Conservation (phyloP, 345 rosid genomes). For the Cardamine chenopodiifolia region DNA sequence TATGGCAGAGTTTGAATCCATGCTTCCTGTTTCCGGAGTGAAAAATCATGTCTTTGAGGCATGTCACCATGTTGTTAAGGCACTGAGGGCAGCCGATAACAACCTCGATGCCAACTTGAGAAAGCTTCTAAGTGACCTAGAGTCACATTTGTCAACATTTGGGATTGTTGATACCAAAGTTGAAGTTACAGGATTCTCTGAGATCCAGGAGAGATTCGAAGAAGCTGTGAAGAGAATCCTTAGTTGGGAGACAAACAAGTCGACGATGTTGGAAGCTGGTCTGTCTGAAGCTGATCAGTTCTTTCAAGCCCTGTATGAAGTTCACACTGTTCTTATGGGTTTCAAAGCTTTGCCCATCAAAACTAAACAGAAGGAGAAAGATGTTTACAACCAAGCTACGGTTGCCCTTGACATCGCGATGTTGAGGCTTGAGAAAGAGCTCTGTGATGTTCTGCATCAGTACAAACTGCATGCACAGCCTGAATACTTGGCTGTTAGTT, state of each 20-base stretch:
- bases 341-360: slow-evolving; percentile 39
- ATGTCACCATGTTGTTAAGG: slow-evolving; percentile 67
- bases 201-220: slow-evolving; percentile 53
- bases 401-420: slow-evolving; percentile 60
- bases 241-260: slow-evolving; percentile 55
- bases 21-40: slow-evolving; percentile 13
- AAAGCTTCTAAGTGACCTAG: slow-evolving; percentile 54
- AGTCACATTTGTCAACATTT: slow-evolving; percentile 53
- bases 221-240: slow-evolving; percentile 50
- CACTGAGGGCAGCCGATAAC: slow-evolving; percentile 63
- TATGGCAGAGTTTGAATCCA: slow-evolving; percentile 40
- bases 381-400: slow-evolving; percentile 53
- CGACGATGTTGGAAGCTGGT: slow-evolving; percentile 61
- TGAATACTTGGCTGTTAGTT: slow-evolving; percentile 45
- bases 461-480: slow-evolving; percentile 49
- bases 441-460: slow-evolving; percentile 55
- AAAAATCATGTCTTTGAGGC: slow-evolving; percentile 49
- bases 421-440: slow-evolving; percentile 78
- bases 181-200: slow-evolving; percentile 40
- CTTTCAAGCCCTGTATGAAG: slow-evolving; percentile 56
- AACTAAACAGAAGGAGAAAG: slow-evolving; percentile 48
- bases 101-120: slow-evolving; percentile 56
- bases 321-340: slow-evolving; percentile 47
- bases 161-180: slow-evolving; percentile 39
- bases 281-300: slow-evolving; percentile 48